Percentiles rank a stretch among this genome's conserved stretches.
Conservation (phyloP, 805 yeast species). For the Teunomyces gatunensis region DNA sequence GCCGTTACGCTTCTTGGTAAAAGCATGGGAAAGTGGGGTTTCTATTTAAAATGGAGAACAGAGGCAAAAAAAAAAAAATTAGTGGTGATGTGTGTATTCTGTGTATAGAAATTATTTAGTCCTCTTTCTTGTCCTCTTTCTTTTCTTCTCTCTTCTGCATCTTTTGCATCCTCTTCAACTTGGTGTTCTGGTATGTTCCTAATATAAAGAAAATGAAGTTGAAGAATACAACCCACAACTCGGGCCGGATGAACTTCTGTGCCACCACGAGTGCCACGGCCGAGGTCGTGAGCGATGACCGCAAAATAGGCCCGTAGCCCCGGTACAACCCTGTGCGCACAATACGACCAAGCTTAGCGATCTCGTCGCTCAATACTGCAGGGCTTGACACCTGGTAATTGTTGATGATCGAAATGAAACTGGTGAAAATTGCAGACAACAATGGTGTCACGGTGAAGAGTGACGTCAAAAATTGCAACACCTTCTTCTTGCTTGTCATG, state of each 20-base stretch:
- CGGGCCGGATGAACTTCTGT: slow-evolving; percentile 55
- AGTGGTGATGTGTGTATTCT: no score
- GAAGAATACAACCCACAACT: slow-evolving; percentile 65
- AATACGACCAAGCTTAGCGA: slow-evolving; percentile 11
- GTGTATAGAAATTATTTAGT: not conserved
- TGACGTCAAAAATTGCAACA: slow-evolving; percentile 51
- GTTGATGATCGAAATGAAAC: slow-evolving; percentile 54
- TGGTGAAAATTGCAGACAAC: slow-evolving; percentile 45
- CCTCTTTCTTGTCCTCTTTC: slow-evolving; percentile 7
- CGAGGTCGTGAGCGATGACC: slow-evolving; percentile 54
- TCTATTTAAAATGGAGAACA: no score
- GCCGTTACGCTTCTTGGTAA: not conserved
- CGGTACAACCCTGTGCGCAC: slow-evolving; percentile 34
- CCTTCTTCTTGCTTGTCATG: slow-evolving; percentile 34
- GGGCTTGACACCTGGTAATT: slow-evolving; percentile 18
- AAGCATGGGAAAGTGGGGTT: not conserved
- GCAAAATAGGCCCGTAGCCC: slow-evolving; percentile 47
- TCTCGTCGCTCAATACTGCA: slow-evolving; percentile 11
- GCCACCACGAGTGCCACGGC: slow-evolving; percentile 52
- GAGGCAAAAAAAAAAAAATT: no score
- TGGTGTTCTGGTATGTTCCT: slow-evolving; percentile 61
- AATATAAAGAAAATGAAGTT: slow-evolving; percentile 55
- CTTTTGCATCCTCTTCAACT: slow-evolving; percentile 41
- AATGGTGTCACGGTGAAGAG: slow-evolving; percentile 57
- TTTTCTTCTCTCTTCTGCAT: slow-evolving; percentile 8